These are phyloP conservation scores for Wickerhamiella australiensis DNA, from an alignment of 805 yeast genomes.

Conservation along the genomic window DNA sequence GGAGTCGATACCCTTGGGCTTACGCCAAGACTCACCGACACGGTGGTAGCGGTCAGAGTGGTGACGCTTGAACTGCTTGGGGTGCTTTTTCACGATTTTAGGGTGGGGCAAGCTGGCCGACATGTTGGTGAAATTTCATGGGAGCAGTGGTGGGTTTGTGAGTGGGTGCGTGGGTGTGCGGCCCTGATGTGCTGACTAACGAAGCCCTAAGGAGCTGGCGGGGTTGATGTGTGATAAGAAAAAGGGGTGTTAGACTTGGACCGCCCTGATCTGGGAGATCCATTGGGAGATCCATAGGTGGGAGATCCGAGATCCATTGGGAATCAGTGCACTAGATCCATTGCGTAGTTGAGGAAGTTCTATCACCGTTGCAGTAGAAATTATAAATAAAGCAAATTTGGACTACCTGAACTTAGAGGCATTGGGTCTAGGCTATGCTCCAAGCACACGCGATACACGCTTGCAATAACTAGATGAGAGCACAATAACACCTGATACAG, in stretches of 20 bases:
- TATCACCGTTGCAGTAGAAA: too few species aligned
- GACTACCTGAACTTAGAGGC: too few species aligned
- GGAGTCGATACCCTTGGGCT: conserved; percentile 99
- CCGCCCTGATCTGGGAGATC: too few species aligned
- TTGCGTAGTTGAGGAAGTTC: too few species aligned
- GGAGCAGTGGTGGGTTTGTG: conserved; percentile 3
- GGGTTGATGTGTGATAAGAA: neutral
- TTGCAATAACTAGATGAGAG: too few species aligned
- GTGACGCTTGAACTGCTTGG: conserved; percentile 98
- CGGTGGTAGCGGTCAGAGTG: conserved; percentile 99
- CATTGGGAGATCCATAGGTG: too few species aligned
- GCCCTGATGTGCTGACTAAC: neutral
- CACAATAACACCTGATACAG: too few species aligned
- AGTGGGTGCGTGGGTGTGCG: conserved; percentile 1
- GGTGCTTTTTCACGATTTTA: conserved; percentile 99
- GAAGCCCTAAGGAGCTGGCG: neutral
- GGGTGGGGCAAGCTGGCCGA: conserved; percentile 97
- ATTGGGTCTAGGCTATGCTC: too few species aligned
- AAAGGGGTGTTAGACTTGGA: neutral
- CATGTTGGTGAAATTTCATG: conserved; percentile 37
- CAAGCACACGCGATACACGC: too few species aligned
- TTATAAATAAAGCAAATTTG: too few species aligned
- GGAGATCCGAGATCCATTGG: too few species aligned
- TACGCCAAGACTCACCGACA: conserved; percentile 98
- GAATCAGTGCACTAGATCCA: too few species aligned